Conservation (phyloP, 2,329 filamentous ascomycete species). For the Penicillium sp. region DNA sequence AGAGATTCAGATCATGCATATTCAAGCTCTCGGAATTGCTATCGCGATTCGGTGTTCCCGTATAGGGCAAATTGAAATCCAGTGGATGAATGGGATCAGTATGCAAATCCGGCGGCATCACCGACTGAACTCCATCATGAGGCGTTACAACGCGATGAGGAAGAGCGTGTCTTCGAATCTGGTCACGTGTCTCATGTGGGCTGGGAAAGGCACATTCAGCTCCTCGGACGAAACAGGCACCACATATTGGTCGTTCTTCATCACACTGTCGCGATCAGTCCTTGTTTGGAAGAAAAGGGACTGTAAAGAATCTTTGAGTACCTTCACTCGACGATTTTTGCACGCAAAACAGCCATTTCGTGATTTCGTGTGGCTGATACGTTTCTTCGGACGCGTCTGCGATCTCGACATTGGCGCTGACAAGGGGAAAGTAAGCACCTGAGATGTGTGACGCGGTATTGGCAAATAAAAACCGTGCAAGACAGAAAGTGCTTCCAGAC, state of each 20-base stretch:
- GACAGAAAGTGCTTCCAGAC: too few species aligned
- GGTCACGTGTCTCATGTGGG: conserved; percentile 5
- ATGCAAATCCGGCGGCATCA: not conserved
- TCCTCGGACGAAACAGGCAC: conserved; percentile 22
- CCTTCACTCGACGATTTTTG: conserved; percentile 31
- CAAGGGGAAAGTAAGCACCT: not conserved
- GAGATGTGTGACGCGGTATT: not conserved
- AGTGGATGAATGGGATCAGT: conserved; percentile 13
- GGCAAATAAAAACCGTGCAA: not conserved
- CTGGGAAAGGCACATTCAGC: conserved; percentile 21
- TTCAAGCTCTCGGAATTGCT: conserved; percentile 9
- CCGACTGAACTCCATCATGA: not conserved
- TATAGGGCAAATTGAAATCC: conserved; percentile 9
- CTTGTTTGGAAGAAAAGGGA: not conserved
- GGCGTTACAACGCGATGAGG: not conserved
- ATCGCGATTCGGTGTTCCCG: not conserved
- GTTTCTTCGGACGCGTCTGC: conserved; percentile 9
- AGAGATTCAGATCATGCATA: conserved; percentile 25
- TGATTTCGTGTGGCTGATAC: conserved; percentile 29
- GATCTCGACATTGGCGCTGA: not conserved
- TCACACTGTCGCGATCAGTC: conserved; percentile 25
- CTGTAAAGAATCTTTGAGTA: not conserved
- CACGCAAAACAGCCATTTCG: conserved; percentile 30
- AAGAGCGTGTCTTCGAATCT: not conserved
- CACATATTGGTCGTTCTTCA: conserved; percentile 28